phyloP scores from a whole-genome alignment of 1,284 basidiomycete genomes.

The Apiotrichum montevideense region DNA sequence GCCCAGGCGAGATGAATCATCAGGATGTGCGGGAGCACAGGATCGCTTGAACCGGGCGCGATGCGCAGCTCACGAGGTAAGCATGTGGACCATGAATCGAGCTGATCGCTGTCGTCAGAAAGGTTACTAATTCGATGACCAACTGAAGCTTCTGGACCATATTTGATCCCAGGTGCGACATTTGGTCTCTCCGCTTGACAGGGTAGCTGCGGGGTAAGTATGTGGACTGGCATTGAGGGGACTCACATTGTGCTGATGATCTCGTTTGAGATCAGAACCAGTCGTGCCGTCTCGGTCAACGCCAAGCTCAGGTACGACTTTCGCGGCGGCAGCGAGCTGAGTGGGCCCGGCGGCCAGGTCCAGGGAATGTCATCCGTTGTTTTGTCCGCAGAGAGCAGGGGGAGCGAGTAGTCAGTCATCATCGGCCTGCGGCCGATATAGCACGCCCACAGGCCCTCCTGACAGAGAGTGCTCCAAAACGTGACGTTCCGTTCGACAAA shows the following conservation, averaged over 20 bases:
- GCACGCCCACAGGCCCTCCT: slow-evolving; percentile 27
- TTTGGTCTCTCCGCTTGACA: slow-evolving; percentile 2
- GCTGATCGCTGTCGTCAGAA: slow-evolving; percentile 26
- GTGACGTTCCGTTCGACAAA: slow-evolving; percentile 20
- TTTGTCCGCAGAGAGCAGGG: slow-evolving; percentile 16
- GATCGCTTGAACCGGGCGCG: slow-evolving; percentile 50
- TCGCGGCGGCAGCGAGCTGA: slow-evolving; percentile 2
- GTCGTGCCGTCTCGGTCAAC: slow-evolving; percentile 8
- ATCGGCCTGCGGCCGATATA: slow-evolving; percentile 26
- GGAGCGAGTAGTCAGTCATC: slow-evolving; percentile 22
- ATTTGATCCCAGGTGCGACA: slow-evolving; percentile 1
- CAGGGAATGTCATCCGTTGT: slow-evolving; percentile 19
- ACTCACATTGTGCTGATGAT: slow-evolving; percentile 6
- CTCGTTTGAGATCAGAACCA: slow-evolving; percentile 5
- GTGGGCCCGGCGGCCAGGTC: slow-evolving; percentile 14
- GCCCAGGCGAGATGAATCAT: slow-evolving; percentile 60
- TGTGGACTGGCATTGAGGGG: neutral
- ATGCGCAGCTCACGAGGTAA: slow-evolving; percentile 53
- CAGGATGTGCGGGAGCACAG: slow-evolving; percentile 57
- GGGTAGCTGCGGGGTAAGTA: slow-evolving; percentile 1
- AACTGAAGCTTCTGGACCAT: neutral
- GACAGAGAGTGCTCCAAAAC: slow-evolving; percentile 27
- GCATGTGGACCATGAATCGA: slow-evolving; percentile 58
- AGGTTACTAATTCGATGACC: no score
- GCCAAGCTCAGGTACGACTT: slow-evolving; percentile 6